These are phyloP conservation scores for Angophora floribunda DNA, from an alignment of 345 rosid species.

Conservation along the genomic window DNA sequence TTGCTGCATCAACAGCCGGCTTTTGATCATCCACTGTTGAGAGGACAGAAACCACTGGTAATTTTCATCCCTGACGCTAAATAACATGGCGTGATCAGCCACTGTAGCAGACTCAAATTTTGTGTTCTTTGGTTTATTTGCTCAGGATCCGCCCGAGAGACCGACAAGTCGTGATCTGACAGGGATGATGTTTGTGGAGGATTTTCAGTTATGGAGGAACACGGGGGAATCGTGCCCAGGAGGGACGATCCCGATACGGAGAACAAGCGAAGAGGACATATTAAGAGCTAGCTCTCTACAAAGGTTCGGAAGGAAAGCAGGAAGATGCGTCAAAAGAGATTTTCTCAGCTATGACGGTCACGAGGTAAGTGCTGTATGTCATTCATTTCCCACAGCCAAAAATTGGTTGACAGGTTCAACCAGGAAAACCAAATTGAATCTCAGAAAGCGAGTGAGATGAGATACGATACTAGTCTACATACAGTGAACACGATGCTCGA, in stretches of 20 bases:
- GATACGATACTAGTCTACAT: not conserved
- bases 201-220: constrained; percentile 65
- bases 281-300: constrained; percentile 59
- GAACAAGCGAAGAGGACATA: constrained; percentile 81
- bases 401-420: not conserved
- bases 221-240: constrained; percentile 80
- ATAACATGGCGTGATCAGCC: not conserved
- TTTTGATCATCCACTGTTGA: constrained; percentile 75
- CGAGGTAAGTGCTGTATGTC: constrained; percentile 44
- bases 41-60: constrained; percentile 72
- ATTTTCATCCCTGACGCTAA: not conserved
- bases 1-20: constrained; percentile 75
- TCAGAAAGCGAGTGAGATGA: not conserved
- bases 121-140: not conserved
- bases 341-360: constrained; percentile 61
- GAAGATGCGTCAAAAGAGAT: constrained; percentile 65
- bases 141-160: constrained; percentile 71
- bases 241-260: constrained; percentile 90
- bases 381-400: not conserved
- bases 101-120: not conserved
- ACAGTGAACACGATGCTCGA: not conserved
- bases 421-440: not conserved
- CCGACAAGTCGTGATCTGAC: constrained; percentile 35
- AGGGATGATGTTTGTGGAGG: constrained; percentile 14
- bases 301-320: constrained; percentile 60